These are phyloP conservation scores for Lachnellula occidentalis DNA, from an alignment of 2,329 filamentous ascomycete species.

Conservation along the genomic window DNA sequence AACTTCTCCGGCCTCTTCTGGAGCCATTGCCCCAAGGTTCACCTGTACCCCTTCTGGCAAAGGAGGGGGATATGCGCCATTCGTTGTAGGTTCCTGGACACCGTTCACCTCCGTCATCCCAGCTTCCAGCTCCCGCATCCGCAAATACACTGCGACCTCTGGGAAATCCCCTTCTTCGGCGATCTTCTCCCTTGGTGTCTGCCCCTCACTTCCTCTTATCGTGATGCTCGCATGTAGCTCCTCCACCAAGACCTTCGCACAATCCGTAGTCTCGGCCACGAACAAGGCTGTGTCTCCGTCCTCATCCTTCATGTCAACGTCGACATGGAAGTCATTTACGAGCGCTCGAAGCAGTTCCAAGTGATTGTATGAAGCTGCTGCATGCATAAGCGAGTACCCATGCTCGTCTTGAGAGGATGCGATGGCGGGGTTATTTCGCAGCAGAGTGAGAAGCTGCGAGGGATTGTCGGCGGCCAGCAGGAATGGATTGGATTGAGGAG, in stretches of 20 bases:
- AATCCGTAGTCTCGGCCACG: constrained; percentile 75
- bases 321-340: constrained; percentile 68
- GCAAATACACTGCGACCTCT: constrained; percentile 67
- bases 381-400: constrained; percentile 91
- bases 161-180: constrained; percentile 73
- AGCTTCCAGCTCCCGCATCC: constrained; percentile 32
- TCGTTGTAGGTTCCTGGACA: constrained; percentile 22
- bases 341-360: constrained; percentile 71
- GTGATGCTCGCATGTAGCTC: constrained; percentile 68
- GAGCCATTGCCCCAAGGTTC: constrained; percentile 68
- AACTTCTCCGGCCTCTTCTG: constrained; percentile 56
- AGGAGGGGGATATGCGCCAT: constrained; percentile 43
- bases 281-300: constrained; percentile 94
- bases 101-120: constrained; percentile 26
- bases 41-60: constrained; percentile 73
- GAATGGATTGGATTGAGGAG: constrained; percentile 52
- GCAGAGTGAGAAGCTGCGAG: constrained; percentile 64
- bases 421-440: constrained; percentile 68
- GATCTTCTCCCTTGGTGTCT: constrained; percentile 78
- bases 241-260: constrained; percentile 74
- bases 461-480: constrained; percentile 80
- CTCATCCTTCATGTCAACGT: constrained; percentile 79
- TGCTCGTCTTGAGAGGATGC: constrained; percentile 80
- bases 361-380: constrained; percentile 88
- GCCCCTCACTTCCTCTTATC: constrained; percentile 65